Conservation (phyloP, 257 asterid genomes). For the Echites panduratus region DNA sequence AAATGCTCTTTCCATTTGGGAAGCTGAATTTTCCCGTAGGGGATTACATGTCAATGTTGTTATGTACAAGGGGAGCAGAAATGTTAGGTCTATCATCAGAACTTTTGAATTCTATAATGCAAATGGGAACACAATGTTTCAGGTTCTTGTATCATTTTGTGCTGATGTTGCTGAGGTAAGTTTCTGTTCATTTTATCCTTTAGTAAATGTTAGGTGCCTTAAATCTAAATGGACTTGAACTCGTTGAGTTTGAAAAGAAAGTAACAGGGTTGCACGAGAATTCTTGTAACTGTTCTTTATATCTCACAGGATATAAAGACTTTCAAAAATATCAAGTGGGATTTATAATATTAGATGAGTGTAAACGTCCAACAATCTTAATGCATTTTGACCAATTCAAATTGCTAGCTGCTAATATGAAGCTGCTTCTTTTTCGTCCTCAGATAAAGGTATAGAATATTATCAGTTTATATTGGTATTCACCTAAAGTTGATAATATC, state of each 20-base stretch:
- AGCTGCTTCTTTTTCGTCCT: constrained; percentile 19
- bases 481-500: background rate
- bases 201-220: background rate
- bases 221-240: background rate
- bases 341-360: constrained; percentile 27
- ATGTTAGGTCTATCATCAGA: constrained; percentile 20
- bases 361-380: constrained; percentile 19
- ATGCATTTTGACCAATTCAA: constrained; percentile 14
- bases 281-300: background rate
- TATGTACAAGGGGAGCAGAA: constrained; percentile 25
- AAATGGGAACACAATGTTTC: constrained; percentile 28
- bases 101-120: constrained; percentile 23
- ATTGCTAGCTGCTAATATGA: constrained; percentile 24
- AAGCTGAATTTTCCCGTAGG: constrained; percentile 30
- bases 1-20: constrained; percentile 23
- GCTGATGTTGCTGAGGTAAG: constrained; percentile 27
- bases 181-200: constrained; percentile 1
- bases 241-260: background rate
- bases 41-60: constrained; percentile 13
- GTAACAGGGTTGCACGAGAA: background rate
- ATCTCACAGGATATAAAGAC: constrained; percentile 20
- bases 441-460: constrained; percentile 20
- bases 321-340: constrained; percentile 22
- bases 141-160: constrained; percentile 25
- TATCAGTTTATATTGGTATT: background rate